Base-by-base conservation (phyloP, 306 rosid species). In the Casuarina glauca region DNA sequence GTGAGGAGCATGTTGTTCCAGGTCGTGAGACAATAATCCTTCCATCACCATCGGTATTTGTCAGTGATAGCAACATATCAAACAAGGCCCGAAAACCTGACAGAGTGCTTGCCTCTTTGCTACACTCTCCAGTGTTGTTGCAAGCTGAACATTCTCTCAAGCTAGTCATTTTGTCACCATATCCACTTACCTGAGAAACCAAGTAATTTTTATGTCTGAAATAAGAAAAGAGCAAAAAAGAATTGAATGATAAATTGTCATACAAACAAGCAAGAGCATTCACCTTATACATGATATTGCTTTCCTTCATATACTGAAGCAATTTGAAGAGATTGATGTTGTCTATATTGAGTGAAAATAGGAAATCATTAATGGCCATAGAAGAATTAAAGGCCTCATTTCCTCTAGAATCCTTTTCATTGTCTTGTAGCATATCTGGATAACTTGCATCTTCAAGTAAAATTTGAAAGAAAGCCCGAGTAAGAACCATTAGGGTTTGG, bases 231-330 rank as follows among this genome's bases (percentile, higher is more conserved):
- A 53, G 41, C 15, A 71, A 75, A 67, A 73, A 74, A 42, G 73
- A 67, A 77, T 51, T 53, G 19, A 15, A 35, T 45, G 71, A 74
- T 46, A 77, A 58, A 61, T 52, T 32, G 46, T 75, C 45, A 50
- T 17, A 78, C 62, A 72, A 82, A 64, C 39, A 75, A 45, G 73
- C 61, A 48, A 76, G 60, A 83, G 79, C 75, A 79, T 51, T 84
- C 81, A 95, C 98, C 98, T 92, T 92, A 92, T 92, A 92, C 89
- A 92, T 89, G 86, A 95, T 87, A 81, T 90, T 89, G 87, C 98
- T 95, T 86, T 95, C 97, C 86, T 84, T 92, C 69, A 95, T 74
- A 80, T 95, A 92, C 83, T 88, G 91, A 3, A 83, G 73, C 87
- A 95, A 83, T 82, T 89, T 95, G 82, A 95, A 84, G 87, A 95